A percentile compares a stretch with the other conserved stretches of the same genome.
Conservation (phyloP, 164 flowering plant genomes). For the Kalanchoe fedtschenkoi region DNA sequence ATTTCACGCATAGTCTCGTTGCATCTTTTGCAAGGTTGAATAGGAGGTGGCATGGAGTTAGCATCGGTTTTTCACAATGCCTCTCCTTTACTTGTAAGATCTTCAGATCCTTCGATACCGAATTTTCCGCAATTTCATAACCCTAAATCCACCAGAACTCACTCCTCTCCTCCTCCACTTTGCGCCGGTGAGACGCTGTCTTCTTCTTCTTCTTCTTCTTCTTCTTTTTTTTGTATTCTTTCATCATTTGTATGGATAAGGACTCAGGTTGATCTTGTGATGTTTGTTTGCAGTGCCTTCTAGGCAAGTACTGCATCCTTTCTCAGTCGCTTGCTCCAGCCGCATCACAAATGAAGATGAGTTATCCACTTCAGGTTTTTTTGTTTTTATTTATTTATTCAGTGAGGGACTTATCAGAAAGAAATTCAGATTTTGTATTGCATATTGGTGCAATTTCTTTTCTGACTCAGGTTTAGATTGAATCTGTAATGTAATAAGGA, state of each 20-base stretch:
- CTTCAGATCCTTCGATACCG: conserved; percentile 6
- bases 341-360: conserved; percentile 33
- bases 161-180: too few relatives aligned
- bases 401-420: too few relatives aligned
- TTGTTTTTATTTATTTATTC: background rate
- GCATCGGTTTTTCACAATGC: conserved; percentile 22
- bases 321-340: conserved; percentile 26
- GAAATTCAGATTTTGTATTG: too few relatives aligned
- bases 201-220: background rate
- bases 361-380: conserved; percentile 30
- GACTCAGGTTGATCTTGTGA: background rate
- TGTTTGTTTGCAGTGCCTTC: conserved; percentile 17
- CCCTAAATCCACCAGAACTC: conserved; percentile 10
- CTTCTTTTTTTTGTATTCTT: background rate
- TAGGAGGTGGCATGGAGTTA: conserved; percentile 14
- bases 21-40: too few relatives aligned
- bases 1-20: too few relatives aligned
- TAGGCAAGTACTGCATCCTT: conserved; percentile 8
- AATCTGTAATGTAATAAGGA: background rate
- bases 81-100: conserved; percentile 14
- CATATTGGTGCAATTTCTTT: background rate
- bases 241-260: background rate
- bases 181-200: too few relatives aligned
- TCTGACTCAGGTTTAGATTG: background rate
- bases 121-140: conserved; percentile 9